Percentiles rank a stretch among this genome's conserved stretches.
phyloP scores from a whole-genome alignment of 2,329 filamentous ascomycete genomes.

The Aspergillus amoenus region DNA sequence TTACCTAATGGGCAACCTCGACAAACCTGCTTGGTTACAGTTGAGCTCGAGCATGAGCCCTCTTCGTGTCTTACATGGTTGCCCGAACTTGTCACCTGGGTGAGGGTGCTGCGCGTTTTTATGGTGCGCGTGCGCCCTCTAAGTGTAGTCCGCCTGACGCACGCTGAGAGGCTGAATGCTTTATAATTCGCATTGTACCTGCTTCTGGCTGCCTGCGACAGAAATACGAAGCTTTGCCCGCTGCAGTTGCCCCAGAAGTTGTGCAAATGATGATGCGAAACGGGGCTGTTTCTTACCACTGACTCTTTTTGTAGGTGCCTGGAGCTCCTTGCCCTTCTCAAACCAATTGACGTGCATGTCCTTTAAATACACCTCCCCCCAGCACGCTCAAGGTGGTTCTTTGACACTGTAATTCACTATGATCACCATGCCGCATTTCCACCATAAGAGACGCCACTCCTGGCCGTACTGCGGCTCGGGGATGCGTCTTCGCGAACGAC shows the following conservation, averaged over 20 bases:
- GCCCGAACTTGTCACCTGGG: constrained; percentile 12
- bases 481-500: constrained; percentile 20
- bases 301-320: constrained; percentile 2
- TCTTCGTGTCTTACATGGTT: neutral
- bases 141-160: constrained; percentile 21
- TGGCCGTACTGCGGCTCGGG: constrained; percentile 36
- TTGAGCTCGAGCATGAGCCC: neutral
- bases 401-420: neutral
- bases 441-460: constrained; percentile 36
- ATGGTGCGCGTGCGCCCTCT: constrained; percentile 20
- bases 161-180: constrained; percentile 15
- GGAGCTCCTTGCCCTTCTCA: neutral
- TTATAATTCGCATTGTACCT: constrained; percentile 12
- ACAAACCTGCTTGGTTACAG: neutral
- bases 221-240: constrained; percentile 1
- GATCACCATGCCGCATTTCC: constrained; percentile 27
- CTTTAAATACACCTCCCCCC: neutral
- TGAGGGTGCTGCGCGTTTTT: constrained; percentile 11
- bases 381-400: neutral
- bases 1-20: neutral
- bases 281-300: neutral
- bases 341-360: neutral
- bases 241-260: neutral
- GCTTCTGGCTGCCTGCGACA: neutral
- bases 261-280: neutral